Evolutionary conservation across 148 eudicot species (phyloP).

Genomic region (Chenopodium album): DNA sequence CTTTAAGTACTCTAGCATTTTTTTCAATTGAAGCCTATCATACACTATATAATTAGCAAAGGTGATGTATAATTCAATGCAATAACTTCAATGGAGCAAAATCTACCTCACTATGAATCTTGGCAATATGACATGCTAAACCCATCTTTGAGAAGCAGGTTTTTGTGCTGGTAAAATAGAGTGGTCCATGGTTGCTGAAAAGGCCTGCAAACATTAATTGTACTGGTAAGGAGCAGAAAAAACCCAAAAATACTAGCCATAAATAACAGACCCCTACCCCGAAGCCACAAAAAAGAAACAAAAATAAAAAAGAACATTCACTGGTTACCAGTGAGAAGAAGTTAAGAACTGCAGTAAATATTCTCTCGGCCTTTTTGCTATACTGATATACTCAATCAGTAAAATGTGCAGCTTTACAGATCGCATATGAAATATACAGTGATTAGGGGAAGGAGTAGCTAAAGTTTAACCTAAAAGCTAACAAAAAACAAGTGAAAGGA

Average conservation of each 20-base stretch:
- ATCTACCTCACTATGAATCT: conserved; percentile 97
- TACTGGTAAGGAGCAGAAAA: conserved; percentile 10
- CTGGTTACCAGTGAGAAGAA: too few species aligned
- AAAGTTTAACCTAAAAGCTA: too few species aligned
- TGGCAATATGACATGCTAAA: conserved; percentile 92
- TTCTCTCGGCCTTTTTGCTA: too few species aligned
- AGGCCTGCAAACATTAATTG: conserved; percentile 57
- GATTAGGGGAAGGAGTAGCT: too few species aligned
- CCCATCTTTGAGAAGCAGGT: conserved; percentile 88
- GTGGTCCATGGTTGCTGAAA: conserved; percentile 98
- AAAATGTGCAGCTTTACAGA: too few species aligned
- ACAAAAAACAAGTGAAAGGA: neutral
- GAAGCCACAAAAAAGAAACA: neutral
- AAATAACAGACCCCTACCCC: neutral
- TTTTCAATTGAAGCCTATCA: conserved; percentile 89
- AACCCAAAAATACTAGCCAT: neutral
- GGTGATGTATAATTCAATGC: neutral
- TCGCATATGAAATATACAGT: too few species aligned
- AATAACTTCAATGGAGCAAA: conserved; percentile 16
- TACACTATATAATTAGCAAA: conserved; percentile 20
- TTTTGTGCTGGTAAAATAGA: conserved; percentile 74
- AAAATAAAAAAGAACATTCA: too few species aligned
- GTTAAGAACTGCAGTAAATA: too few species aligned
- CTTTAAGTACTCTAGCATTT: conserved; percentile 84
- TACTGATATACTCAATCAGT: too few species aligned